These are phyloP conservation scores for Diplodia corticola DNA, from an alignment of 2,329 filamentous ascomycete species.

Conservation along the genomic window DNA sequence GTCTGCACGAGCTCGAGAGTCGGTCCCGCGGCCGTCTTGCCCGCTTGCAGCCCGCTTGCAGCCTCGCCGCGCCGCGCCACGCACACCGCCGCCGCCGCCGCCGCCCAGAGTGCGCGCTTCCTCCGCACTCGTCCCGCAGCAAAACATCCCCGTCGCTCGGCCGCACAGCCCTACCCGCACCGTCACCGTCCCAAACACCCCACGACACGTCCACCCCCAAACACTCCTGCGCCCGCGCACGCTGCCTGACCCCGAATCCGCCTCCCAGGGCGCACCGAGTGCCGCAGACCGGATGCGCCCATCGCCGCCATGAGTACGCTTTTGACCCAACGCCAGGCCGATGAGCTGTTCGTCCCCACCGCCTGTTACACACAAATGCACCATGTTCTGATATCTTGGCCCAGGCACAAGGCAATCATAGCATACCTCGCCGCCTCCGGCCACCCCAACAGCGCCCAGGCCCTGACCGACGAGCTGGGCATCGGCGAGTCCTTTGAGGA, in stretches of 20 bases:
- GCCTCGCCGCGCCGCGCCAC: neutral
- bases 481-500: conserved; percentile 75
- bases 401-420: conserved; percentile 88
- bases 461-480: conserved; percentile 74
- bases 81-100: neutral
- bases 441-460: conserved; percentile 67
- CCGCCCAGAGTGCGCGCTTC: neutral
- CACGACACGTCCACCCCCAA: conserved; percentile 16
- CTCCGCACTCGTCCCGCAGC: conserved; percentile 15
- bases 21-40: neutral
- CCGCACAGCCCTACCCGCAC: conserved; percentile 22
- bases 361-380: conserved; percentile 22
- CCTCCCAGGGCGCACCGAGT: conserved; percentile 21
- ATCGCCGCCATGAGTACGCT: conserved; percentile 66
- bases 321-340: conserved; percentile 77
- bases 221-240: conserved; percentile 11
- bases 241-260: conserved; percentile 9
- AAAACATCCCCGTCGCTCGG: conserved; percentile 16
- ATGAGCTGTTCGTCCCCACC: conserved; percentile 68
- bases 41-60: neutral
- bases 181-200: conserved; percentile 17
- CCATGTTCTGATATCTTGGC: conserved; percentile 24
- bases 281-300: conserved; percentile 23
- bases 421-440: conserved; percentile 79
- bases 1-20: neutral